These are phyloP conservation scores for Penicillium steckii DNA, from an alignment of 495 filamentous ascomycete genomes.

Conservation along the genomic window DNA sequence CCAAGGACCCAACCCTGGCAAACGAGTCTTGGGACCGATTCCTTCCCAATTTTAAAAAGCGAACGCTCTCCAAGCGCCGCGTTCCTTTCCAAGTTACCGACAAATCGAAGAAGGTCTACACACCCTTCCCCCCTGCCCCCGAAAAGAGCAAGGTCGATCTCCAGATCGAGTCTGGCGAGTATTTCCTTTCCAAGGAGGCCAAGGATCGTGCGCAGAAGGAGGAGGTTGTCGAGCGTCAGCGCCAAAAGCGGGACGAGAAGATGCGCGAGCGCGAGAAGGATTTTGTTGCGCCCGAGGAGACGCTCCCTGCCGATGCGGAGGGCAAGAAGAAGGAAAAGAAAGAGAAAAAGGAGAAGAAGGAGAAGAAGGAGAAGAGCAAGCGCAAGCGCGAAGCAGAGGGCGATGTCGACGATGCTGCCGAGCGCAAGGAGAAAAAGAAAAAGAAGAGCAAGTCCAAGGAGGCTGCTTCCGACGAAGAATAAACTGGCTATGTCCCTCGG, in stretches of 20 bases:
- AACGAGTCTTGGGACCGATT: conserved; percentile 95
- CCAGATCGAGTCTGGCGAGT: conserved; percentile 97
- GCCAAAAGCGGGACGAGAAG: conserved; percentile 84
- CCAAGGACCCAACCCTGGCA: conserved; percentile 85
- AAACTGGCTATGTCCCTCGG: conserved; percentile 16
- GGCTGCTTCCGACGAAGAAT: conserved; percentile 33
- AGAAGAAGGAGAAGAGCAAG: conserved; percentile 36
- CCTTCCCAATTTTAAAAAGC: conserved; percentile 96
- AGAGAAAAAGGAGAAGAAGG: conserved; percentile 45
- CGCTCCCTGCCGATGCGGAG: conserved; percentile 45
- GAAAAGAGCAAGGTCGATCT: conserved; percentile 97
- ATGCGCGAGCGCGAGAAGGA: conserved; percentile 79
- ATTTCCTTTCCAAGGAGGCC: conserved; percentile 88
- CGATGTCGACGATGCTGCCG: conserved; percentile 34
- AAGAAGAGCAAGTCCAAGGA: conserved; percentile 48
- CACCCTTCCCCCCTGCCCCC: conserved; percentile 69
- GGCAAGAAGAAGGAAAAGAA: conserved; percentile 55
- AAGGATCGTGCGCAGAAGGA: conserved; percentile 81
- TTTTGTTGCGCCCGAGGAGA: conserved; percentile 81
- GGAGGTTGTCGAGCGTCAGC: conserved; percentile 75
- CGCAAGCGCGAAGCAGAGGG: conserved; percentile 43
- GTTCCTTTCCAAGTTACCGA: conserved; percentile 84
- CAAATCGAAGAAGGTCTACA: conserved; percentile 92
- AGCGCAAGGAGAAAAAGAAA: conserved; percentile 47
- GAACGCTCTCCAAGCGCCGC: conserved; percentile 79